Evolutionary conservation across 768 basidiomycete species (phyloP).

Genomic region (Tubosaeta sp.): DNA sequence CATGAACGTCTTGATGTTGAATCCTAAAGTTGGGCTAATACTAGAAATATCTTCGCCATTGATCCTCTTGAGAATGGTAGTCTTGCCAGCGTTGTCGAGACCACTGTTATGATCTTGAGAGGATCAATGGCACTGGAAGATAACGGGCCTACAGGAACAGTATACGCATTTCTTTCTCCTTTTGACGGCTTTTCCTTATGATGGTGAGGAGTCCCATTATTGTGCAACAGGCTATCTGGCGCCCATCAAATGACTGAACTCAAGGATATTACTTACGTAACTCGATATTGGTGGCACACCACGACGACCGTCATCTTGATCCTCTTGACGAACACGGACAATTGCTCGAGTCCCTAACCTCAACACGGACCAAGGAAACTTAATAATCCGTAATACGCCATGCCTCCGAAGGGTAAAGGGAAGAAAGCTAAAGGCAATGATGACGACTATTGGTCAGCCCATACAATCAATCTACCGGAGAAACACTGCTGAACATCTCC

Average conservation of each 20-base stretch:
- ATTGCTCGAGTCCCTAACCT: not conserved
- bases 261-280: no score
- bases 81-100: slow-evolving; percentile 98
- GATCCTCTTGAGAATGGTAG: slow-evolving; percentile 93
- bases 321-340: not conserved
- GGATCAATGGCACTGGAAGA: slow-evolving; percentile 4
- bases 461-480: slow-evolving; percentile 8
- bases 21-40: slow-evolving; percentile 92
- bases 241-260: not conserved
- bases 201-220: slow-evolving; percentile 98
- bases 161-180: slow-evolving; percentile 95
- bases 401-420: slow-evolving; percentile 69
- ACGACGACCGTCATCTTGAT: not conserved
- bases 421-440: slow-evolving; percentile 83
- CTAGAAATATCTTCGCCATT: slow-evolving; percentile 86
- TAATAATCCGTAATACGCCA: slow-evolving; percentile 3
- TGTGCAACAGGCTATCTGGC: not conserved
- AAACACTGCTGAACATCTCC: slow-evolving; percentile 15
- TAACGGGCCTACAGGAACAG: slow-evolving; percentile 71
- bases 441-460: slow-evolving; percentile 71
- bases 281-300: no score
- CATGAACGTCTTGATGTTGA: slow-evolving; percentile 97
- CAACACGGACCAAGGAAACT: not conserved
- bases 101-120: slow-evolving; percentile 53
- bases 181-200: slow-evolving; percentile 92